Evolutionary conservation across 371 early-diverging fungal genomes (phyloP).

Genomic region (Haplosporangium sp.): DNA sequence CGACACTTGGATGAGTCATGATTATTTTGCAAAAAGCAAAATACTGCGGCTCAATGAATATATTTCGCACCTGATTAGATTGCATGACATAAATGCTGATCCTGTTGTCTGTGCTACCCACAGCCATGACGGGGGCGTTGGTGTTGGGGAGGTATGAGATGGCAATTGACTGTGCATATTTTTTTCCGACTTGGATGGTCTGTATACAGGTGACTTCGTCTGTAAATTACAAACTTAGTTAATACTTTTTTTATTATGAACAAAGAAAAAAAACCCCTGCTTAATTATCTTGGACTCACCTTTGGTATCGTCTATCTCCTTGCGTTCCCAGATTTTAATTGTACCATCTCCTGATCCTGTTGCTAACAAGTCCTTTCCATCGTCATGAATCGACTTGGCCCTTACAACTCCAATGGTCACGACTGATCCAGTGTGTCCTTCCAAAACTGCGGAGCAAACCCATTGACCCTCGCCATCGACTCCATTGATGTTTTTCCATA

Average conservation of each 20-base stretch:
- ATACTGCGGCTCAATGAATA: background rate
- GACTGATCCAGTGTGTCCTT: conserved; percentile 79
- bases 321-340: conserved; percentile 78
- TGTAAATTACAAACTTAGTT: background rate
- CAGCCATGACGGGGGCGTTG: conserved; percentile 55
- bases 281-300: conserved; percentile 28
- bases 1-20: conserved; percentile 1
- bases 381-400: conserved; percentile 55
- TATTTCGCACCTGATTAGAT: conserved; percentile 27
- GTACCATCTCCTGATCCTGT: conserved; percentile 90
- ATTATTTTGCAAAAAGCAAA: background rate
- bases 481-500: conserved; percentile 74
- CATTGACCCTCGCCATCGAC: conserved; percentile 56
- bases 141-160: conserved; percentile 78
- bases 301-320: conserved; percentile 58
- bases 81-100: conserved; percentile 52
- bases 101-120: conserved; percentile 50
- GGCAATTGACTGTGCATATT: conserved; percentile 78
- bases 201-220: conserved; percentile 75
- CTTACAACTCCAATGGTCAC: conserved; percentile 73
- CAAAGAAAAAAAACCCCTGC: too few relatives aligned
- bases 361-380: conserved; percentile 67
- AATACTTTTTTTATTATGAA: too few relatives aligned
- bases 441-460: conserved; percentile 76
- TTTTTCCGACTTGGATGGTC: conserved; percentile 73